Conservation (phyloP, 352 stramenopile species). For the Pythium phragmitis region DNA sequence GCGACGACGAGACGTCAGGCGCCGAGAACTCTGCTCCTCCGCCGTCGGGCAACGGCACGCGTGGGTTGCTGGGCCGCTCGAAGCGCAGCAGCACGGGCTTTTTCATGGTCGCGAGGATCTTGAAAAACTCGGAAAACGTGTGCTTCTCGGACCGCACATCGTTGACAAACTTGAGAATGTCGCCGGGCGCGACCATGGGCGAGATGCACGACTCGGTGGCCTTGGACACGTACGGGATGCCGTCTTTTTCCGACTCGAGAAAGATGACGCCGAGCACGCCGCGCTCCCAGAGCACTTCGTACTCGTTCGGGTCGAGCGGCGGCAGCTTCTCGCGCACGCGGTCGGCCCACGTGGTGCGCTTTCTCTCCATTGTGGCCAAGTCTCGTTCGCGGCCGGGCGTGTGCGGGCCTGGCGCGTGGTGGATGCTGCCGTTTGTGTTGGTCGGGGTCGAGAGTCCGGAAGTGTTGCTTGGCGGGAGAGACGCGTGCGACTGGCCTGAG, state of each 20-base stretch:
- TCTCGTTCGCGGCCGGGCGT: conserved; percentile 9
- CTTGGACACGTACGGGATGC: conserved; percentile 85
- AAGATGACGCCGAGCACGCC: conserved; percentile 87
- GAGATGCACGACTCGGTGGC: conserved; percentile 87
- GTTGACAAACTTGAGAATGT: conserved; percentile 87
- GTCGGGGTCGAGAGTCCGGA: conserved; percentile 1
- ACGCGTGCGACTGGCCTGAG: conserved; percentile 6
- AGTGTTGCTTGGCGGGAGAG: conserved; percentile 15
- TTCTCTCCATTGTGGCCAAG: conserved; percentile 15
- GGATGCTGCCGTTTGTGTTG: neutral
- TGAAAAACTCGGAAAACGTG: conserved; percentile 89
- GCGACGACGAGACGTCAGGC: conserved; percentile 27
- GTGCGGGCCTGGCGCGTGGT: neutral
- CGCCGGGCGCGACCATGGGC: conserved; percentile 56
- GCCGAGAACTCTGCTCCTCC: conserved; percentile 38
- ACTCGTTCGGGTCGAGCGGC: conserved; percentile 73
- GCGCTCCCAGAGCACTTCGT: conserved; percentile 86
- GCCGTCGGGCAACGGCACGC: conserved; percentile 13
- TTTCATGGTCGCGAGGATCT: conserved; percentile 89
- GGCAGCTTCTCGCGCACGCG: conserved; percentile 81
- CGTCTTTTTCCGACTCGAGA: conserved; percentile 81
- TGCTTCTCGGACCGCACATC: conserved; percentile 83
- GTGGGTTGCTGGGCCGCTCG: conserved; percentile 36
- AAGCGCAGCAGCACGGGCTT: conserved; percentile 87
- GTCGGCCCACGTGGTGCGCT: conserved; percentile 64